Evolutionary conservation across 495 filamentous ascomycete species (phyloP), one percentile per base, ranked within the genome.

Genomic region (Poronia punctata): DNA sequence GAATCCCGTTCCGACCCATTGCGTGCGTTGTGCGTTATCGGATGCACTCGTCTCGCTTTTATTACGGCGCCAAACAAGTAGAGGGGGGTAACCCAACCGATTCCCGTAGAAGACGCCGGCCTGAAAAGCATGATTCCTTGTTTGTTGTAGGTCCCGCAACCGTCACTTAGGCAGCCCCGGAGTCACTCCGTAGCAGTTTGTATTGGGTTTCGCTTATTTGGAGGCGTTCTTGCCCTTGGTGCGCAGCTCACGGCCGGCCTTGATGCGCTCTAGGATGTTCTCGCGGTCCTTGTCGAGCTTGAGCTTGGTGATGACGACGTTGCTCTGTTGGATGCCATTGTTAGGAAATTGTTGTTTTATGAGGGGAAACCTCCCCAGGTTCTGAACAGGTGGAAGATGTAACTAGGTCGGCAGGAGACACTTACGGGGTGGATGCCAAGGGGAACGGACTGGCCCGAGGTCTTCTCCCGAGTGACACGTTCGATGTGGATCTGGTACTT

Each of bases 211-310:
- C 12, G 35, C 35, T 55, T 59, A 59, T 53, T 59, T 59, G 52
- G 48, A 43, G 23, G 54, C 54, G 52, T 60, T 66, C 70, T 72
- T 72, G 55, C 59, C 60, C 69, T 78, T 79, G 36, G 60, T 57
- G 38, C 65, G 71, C 56, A 75, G 74, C 72, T 88, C 83, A 53
- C 86, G 78, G 54, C 86, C 85, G 54, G 78, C 70, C 60, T 72
- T 77, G 61, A 80, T 83, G 67, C 90, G 80, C 72, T 87, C 87
- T 40, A 96, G 75, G 62, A 97, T 92, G 64, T 72, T 73, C 75
- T 97, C 90, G 56, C 92, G 85, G 71, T 99, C 92, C 83, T 95
- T 93, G 72, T 95, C 88, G 53, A 95, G 71, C 82, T 96, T 93
- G 63, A 98, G 75, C 78, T 96, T 95, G 66, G 83, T 96, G 74